Percentiles rank a stretch among this genome's conserved stretches.
Evolutionary conservation across 1,139 yeast species (phyloP).

Genomic region (Hemisphaericaspora subhashii): DNA sequence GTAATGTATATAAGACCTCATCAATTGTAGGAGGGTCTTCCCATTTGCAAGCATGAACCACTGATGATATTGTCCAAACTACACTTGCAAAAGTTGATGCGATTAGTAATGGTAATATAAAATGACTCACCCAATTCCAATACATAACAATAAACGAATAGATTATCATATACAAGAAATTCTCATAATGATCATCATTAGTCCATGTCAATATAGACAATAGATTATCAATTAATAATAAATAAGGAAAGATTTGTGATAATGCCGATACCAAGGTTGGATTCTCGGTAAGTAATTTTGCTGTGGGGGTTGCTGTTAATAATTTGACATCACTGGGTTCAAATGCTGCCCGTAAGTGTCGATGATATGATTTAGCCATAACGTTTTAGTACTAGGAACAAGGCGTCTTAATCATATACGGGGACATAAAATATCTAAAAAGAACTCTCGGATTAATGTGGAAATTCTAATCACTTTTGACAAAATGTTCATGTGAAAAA

Average conservation of each 20-base stretch:
- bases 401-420: neutral
- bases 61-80: conserved; percentile 49
- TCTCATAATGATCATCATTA: conserved; percentile 50
- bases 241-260: conserved; percentile 48
- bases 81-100: conserved; percentile 37
- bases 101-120: conserved; percentile 40
- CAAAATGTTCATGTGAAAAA: neutral
- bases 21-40: conserved; percentile 57
- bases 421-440: too few species aligned
- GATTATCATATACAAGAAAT: conserved; percentile 41
- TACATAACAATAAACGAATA: conserved; percentile 44
- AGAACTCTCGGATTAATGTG: too few species aligned
- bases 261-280: conserved; percentile 50
- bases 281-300: conserved; percentile 37
- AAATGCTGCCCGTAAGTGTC: conserved; percentile 20
- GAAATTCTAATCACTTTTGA: too few species aligned
- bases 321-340: conserved; percentile 38
- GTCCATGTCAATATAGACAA: conserved; percentile 57
- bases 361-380: conserved; percentile 1
- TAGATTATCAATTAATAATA: conserved; percentile 44
- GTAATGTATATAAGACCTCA: conserved; percentile 52
- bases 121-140: conserved; percentile 40
- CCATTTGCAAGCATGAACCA: conserved; percentile 41
- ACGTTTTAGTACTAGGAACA: neutral
- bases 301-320: conserved; percentile 28